These are phyloP conservation scores for Phaeotremella skinneri DNA, from an alignment of 768 basidiomycete species.

Conservation along the genomic window DNA sequence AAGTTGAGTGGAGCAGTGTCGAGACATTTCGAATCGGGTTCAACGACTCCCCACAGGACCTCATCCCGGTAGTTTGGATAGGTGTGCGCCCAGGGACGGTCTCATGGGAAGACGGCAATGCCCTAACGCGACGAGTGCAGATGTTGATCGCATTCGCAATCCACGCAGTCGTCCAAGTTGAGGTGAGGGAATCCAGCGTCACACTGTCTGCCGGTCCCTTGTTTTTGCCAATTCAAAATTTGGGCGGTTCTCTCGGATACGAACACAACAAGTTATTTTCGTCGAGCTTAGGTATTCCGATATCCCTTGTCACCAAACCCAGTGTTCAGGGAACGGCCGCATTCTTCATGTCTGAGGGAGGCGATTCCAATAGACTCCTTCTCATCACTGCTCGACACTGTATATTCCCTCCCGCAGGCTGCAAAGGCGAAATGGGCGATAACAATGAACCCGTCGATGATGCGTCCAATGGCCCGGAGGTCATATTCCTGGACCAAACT, in stretches of 20 bases:
- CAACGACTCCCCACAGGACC: no score
- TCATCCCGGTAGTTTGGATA: neutral
- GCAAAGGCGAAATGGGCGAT: no score
- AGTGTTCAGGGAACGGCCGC: slow-evolving; percentile 50
- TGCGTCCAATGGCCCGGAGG: no score
- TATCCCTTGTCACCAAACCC: slow-evolving; percentile 6
- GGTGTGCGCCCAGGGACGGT: neutral
- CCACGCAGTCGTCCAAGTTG: neutral
- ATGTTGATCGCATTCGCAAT: neutral
- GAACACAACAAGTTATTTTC: neutral
- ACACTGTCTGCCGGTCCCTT: neutral
- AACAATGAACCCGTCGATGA: no score
- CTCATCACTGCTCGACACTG: slow-evolving; percentile 46
- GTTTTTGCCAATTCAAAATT: neutral
- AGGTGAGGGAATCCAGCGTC: neutral
- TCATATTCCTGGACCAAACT: no score
- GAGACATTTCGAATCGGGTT: neutral
- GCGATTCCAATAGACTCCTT: slow-evolving; percentile 34
- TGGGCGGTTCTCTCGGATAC: neutral
- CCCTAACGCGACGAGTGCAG: neutral
- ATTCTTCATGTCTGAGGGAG: slow-evolving; percentile 44
- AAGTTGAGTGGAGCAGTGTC: neutral
- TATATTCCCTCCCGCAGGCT: no score
- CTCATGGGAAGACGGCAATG: neutral
- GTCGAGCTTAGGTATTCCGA: neutral